Base-by-base conservation (phyloP, 1,139 yeast species). In the Yamadazyma spencermartinsiae region DNA sequence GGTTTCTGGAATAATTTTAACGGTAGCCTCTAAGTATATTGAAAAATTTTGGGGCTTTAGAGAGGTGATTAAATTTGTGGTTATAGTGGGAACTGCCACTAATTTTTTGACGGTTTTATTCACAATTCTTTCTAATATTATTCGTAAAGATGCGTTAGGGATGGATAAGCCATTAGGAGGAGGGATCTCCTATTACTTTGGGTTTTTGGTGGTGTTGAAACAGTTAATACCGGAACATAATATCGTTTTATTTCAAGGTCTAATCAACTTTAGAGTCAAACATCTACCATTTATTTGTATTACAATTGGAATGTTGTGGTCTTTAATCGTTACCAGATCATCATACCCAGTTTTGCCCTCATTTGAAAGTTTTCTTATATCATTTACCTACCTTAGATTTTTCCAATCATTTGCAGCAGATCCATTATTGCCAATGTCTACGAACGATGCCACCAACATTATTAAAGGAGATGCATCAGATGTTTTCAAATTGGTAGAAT, bases 151-250 rank as follows among this genome's bases (percentile, higher is more conserved):
- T 44, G 63, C 62, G 4, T 47, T 47, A 9, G 68, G 70, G 0
- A 68, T 73, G 68, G 65, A 63, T 40, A 58, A 58, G 38, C 76
- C 84, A 4, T 63, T 83, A 36, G 86, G 86, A 40, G 97, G 96
- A 0, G 82, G 88, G 15, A 74, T 80, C 31, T 80, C 88, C 1
- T 65, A 87, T 42, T 72, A 85, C 45, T 69, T 86, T 54, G 92
- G 88, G 3, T 84, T 86, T 50, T 65, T 89, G 42, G 95, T 90
- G 25, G 94, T 89, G 7, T 79, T 88, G 57, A 89, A 88, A 60
- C 97, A 90, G 60, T 68, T 87, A 50, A 80, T 86, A 23, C 97
- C 97, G 4, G 97, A 90, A 56, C 95, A 88, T 55, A 82, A 87
- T 39, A 74, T 88, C 39, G 77, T 79, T 19, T 63, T 89, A 30